Base-by-base conservation (phyloP, 2,329 filamentous ascomycete species). In the Celoporthe dispersa region DNA sequence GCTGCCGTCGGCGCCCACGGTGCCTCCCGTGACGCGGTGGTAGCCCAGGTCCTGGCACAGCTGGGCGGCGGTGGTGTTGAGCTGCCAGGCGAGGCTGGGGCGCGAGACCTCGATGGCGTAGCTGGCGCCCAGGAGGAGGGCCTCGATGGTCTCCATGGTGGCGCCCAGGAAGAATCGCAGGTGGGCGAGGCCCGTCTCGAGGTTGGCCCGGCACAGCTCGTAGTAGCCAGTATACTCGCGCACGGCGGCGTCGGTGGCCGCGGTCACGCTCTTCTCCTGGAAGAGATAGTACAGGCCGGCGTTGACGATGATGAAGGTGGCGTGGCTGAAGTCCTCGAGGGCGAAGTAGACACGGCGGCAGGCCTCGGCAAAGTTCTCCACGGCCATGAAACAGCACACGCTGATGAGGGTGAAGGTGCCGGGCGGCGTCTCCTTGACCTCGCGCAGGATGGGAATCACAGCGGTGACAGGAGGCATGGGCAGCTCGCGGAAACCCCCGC, bases 21-120 rank as follows among this genome's bases (percentile, higher is more conserved):
- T 77, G 41, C 79, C 76, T 3, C 75, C 76, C 53, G 78, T 79
- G 16, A 77, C 75, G 64, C 86, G 84, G 75, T 91, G 89, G 71
- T 88, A 90, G 3, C 89, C 89, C 4, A 90, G 84, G 0, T 86
- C 86, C 74, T 90, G 87, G 72, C 88, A 90, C 66, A 92, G 81
- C 66, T 87, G 84, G 16, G 86, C 85, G 0, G 89, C 89, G 25
- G 84, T 84, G 8, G 85, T 86, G 33, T 85, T 86, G 25, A 91
- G 80, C n/a, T 88, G 86, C 85, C 88, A 90, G n/a, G 87, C 87
- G 3, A 91, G 82, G 0, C 87, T 88, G 0, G 88, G 87, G 53
- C 88, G 87, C 3, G 88, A 89, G 19, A 86, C 82, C 71, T 91
- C 88, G 63, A 91, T 84, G 16, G 88, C 85, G 73, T 90, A 88